Conservation (phyloP, 2,329 filamentous ascomycete genomes). For the Bisporella sp. region DNA sequence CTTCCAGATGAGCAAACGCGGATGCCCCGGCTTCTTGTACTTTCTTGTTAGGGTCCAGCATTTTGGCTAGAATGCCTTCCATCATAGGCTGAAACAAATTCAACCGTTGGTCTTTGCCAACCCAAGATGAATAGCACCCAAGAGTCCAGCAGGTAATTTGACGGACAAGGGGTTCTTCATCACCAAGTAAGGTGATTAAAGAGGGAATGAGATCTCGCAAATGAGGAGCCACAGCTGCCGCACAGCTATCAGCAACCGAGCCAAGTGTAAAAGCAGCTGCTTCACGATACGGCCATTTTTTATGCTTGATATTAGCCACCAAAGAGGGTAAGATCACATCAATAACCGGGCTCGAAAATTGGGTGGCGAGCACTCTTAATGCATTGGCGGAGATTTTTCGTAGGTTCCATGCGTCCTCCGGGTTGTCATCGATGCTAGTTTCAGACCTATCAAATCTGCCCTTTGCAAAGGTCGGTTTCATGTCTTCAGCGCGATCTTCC, state of each 20-base stretch:
- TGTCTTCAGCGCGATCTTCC: constrained; percentile 84
- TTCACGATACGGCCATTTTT: constrained; percentile 87
- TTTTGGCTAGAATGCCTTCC: constrained; percentile 88
- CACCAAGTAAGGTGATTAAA: constrained; percentile 71
- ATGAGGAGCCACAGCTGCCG: constrained; percentile 82
- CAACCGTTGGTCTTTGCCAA: constrained; percentile 64
- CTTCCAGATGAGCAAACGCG: constrained; percentile 91
- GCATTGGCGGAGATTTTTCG: constrained; percentile 96
- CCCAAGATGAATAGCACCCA: constrained; percentile 89
- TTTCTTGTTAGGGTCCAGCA: constrained; percentile 96
- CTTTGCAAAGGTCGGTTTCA: constrained; percentile 88
- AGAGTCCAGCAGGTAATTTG: constrained; percentile 98
- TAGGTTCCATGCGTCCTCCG: constrained; percentile 90
- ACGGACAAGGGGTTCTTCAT: constrained; percentile 81
- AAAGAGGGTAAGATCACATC: constrained; percentile 88
- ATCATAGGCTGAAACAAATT: constrained; percentile 92
- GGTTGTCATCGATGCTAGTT: constrained; percentile 71
- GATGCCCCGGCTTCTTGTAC: constrained; percentile 95
- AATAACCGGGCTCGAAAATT: constrained; percentile 85
- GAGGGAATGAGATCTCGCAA: constrained; percentile 87
- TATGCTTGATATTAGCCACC: constrained; percentile 79
- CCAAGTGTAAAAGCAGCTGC: constrained; percentile 91
- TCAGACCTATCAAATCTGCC: constrained; percentile 53
- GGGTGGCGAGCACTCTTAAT: constrained; percentile 85
- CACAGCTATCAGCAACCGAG: constrained; percentile 90